Conservation (phyloP, 768 basidiomycete species). For the Ephemerocybe angulata region DNA sequence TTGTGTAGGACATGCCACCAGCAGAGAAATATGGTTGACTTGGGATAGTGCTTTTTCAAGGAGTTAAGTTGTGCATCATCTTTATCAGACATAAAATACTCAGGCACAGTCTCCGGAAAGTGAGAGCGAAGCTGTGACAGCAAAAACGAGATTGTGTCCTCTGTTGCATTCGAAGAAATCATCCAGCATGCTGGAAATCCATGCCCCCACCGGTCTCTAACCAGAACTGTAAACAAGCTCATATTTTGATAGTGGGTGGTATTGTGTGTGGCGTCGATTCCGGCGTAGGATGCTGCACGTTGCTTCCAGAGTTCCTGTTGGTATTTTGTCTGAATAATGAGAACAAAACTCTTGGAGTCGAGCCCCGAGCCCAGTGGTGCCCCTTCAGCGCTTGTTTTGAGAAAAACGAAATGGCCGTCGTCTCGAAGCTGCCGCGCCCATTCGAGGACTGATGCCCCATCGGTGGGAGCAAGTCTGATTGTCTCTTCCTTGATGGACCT, state of each 20-base stretch:
- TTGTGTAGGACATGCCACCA: constrained; percentile 3
- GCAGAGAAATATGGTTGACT: background rate
- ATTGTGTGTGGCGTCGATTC: constrained; percentile 14
- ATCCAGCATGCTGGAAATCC: constrained; percentile 18
- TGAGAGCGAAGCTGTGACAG: background rate
- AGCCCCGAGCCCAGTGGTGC: constrained; percentile 3
- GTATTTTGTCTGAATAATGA: constrained; percentile 13
- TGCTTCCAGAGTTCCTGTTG: constrained; percentile 3
- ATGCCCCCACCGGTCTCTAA: constrained; percentile 10
- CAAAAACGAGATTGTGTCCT: constrained; percentile 16
- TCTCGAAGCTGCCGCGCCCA: constrained; percentile 6
- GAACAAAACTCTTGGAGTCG: constrained; percentile 1
- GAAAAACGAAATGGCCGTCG: background rate
- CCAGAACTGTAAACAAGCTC: constrained; percentile 7
- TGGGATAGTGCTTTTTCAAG: background rate
- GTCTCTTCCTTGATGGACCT: constrained; percentile 11
- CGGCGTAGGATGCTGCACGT: background rate
- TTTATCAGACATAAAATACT: constrained; percentile 7
- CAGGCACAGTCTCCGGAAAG: background rate
- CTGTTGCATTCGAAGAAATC: constrained; percentile 16
- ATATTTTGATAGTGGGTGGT: constrained; percentile 12
- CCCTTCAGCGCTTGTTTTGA: constrained; percentile 5
- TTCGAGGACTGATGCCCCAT: constrained; percentile 8
- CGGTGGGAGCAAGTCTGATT: constrained; percentile 1
- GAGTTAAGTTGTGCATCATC: background rate